Evolutionary conservation across 768 basidiomycete genomes (phyloP).

Genomic region (Paxillus involutus): DNA sequence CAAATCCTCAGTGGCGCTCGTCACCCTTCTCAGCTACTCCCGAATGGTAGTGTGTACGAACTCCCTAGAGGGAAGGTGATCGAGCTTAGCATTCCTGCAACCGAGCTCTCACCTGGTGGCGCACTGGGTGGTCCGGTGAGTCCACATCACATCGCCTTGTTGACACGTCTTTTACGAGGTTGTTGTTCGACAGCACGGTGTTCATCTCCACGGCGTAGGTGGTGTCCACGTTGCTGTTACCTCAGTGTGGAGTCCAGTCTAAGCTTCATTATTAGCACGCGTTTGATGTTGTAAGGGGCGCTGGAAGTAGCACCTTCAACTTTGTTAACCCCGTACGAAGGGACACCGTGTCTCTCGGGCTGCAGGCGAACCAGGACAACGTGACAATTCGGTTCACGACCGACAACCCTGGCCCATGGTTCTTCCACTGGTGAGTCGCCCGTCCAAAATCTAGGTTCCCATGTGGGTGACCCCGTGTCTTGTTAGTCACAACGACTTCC

Average conservation of each 20-base stretch:
- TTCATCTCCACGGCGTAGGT: constrained; percentile 47
- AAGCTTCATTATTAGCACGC: constrained; percentile 29
- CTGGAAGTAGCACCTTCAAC: constrained; percentile 39
- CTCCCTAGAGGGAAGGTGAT: constrained; percentile 44
- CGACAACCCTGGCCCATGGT: constrained; percentile 48
- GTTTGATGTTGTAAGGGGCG: constrained; percentile 40
- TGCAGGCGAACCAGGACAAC: constrained; percentile 29
- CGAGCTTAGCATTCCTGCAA: constrained; percentile 40
- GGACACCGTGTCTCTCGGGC: constrained; percentile 41
- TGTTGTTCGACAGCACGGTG: constrained; percentile 26
- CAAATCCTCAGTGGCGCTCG: constrained; percentile 40
- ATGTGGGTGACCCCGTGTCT: neutral
- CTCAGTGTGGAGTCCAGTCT: neutral
- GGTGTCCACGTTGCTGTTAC: neutral
- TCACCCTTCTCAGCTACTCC: constrained; percentile 37
- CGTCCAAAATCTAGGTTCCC: neutral
- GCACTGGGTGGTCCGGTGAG: constrained; percentile 15
- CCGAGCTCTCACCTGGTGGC: constrained; percentile 4
- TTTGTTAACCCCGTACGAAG: constrained; percentile 51
- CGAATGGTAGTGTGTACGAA: constrained; percentile 40
- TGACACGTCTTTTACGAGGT: neutral
- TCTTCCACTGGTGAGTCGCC: constrained; percentile 21
- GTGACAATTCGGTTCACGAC: constrained; percentile 61
- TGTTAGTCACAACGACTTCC: constrained; percentile 22
- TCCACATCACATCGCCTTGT: neutral